phyloP scores from a whole-genome alignment of 2,329 filamentous ascomycete genomes.

The Chaetomiaceae sp. region DNA sequence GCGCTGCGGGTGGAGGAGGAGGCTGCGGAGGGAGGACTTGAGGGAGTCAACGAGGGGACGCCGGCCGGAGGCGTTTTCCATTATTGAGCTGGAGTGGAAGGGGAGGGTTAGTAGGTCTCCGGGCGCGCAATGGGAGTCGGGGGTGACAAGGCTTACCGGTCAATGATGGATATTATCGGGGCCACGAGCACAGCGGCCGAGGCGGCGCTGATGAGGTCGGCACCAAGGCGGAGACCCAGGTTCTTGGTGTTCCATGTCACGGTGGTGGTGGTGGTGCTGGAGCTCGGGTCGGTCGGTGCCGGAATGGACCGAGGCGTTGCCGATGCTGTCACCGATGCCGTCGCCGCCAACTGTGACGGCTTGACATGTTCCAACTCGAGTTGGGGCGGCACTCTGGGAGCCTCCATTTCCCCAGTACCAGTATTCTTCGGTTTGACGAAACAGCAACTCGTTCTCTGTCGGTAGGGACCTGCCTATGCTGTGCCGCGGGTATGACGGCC shows the following conservation, averaged over 20 bases:
- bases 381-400: background rate
- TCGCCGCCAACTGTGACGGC: background rate
- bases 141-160: constrained; percentile 55
- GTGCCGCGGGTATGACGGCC: background rate
- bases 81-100: constrained; percentile 56
- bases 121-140: background rate
- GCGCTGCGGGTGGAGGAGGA: constrained; percentile 56
- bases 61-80: constrained; percentile 74
- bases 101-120: constrained; percentile 9
- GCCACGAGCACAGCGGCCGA: constrained; percentile 73
- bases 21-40: constrained; percentile 50
- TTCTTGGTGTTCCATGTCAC: constrained; percentile 72
- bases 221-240: constrained; percentile 60
- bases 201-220: constrained; percentile 65
- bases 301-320: constrained; percentile 2
- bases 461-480: too few species aligned
- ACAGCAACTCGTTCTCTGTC: background rate
- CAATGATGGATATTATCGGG: constrained; percentile 81
- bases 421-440: constrained; percentile 6
- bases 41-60: constrained; percentile 57
- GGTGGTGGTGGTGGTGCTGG: background rate
- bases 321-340: background rate
- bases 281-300: background rate
- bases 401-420: constrained; percentile 8
- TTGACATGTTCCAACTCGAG: constrained; percentile 7